Evolutionary conservation across 1,284 basidiomycete genomes (phyloP), one percentile per base, ranked within the genome.

Genomic region (Pisolithus thermaeus): DNA sequence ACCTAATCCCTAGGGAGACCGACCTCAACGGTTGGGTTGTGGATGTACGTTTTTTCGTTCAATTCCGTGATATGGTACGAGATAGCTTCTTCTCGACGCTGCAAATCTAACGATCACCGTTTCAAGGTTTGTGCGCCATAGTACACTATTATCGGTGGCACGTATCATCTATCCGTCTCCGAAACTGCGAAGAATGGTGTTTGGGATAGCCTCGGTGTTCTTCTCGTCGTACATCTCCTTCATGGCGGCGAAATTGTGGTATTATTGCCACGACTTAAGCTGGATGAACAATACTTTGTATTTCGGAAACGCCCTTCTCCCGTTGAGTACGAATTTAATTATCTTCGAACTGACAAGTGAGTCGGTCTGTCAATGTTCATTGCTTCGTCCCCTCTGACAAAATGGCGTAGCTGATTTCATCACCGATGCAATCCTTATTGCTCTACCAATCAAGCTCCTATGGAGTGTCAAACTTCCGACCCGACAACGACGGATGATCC

Each of bases 401-500:
- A 4, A 25, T n/a, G 1, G 28, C 7, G 2, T 43, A 60, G 59
- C 47, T 3, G 64, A 66, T 49, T 55, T 56, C 38, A 7, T 61
- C 6, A 35, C 61, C 1, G 51, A 59, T 37, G 41, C 16, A 4
- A 55, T 62, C 35, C 55, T 66, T 8, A 52, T 64, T 3, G 20
- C 39, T 0, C 37, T 64, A 14, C 61, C 63, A 28, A 20, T 67
- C 2, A 44, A 53, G 4, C 53, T 64, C 45, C 50, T 64, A 1
- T 64, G 63, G 64, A 56, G 46, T 38, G 42, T 67, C 7, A 56
- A 54, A 22, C 41, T 63, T 7, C 62, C 60, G 4, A 48, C 7
- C 30, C 36, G 58, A 22, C 58, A 66, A 39, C 52, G 50, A 16
- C 51, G 60, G 23, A 64, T 66, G 62, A 64, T 67, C 30, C 54